Conservation (phyloP, 2,329 filamentous ascomycete genomes). For the Chaetoscypha palmicola region DNA sequence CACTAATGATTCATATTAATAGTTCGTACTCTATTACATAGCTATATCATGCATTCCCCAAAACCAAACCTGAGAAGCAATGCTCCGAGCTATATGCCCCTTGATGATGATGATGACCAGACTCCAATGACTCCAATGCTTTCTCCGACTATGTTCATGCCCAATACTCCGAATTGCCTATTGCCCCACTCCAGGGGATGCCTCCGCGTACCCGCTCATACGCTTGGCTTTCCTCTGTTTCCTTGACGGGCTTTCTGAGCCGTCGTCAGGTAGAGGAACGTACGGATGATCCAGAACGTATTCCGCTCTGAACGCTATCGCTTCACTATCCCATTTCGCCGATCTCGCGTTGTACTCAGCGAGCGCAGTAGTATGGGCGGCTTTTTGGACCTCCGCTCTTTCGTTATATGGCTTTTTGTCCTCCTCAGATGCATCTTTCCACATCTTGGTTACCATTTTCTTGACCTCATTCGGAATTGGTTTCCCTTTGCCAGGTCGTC, state of each 20-base stretch:
- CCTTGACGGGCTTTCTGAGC: conserved; percentile 23
- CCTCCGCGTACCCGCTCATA: conserved; percentile 30
- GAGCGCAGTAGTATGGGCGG: conserved; percentile 51
- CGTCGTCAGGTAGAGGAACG: conserved; percentile 31
- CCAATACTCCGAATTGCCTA: conserved; percentile 7
- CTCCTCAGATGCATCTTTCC: conserved; percentile 68
- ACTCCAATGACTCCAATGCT: conserved; percentile 9
- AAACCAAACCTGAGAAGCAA: background rate
- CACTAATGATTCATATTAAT: background rate
- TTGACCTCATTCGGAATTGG: conserved; percentile 74
- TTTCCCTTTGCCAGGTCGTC: conserved; percentile 56
- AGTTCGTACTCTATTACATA: conserved; percentile 8
- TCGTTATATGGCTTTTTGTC: conserved; percentile 73
- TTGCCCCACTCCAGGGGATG: conserved; percentile 25
- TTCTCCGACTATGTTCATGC: conserved; percentile 4
- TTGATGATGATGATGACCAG: conserved; percentile 1
- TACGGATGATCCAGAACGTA: conserved; percentile 49
- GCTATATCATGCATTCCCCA: background rate
- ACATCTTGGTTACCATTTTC: conserved; percentile 80
- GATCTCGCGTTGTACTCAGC: conserved; percentile 54
- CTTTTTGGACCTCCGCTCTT: conserved; percentile 64
- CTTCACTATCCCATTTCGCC: conserved; percentile 65
- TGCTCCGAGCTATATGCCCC: conserved; percentile 3
- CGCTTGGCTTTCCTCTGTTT: conserved; percentile 31
- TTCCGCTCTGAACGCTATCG: conserved; percentile 43